Evolutionary conservation across 768 basidiomycete species (phyloP).

Genomic region (Mycena vitilis): DNA sequence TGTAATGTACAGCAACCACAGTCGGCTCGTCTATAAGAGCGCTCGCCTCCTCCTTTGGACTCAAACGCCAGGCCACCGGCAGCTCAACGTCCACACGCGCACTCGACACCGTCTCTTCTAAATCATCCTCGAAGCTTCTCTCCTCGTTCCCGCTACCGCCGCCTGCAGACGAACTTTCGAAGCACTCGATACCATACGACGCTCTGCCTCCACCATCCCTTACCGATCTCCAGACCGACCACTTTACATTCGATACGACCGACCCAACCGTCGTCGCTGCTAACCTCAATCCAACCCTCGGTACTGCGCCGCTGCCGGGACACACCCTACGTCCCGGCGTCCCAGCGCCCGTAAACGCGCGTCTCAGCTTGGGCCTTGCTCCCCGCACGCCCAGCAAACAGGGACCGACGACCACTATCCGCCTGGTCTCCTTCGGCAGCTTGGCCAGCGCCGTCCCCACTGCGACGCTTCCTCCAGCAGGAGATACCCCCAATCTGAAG

Average conservation of each 20-base stretch:
- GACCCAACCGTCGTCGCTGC: conserved; percentile 40
- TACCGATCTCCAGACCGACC: conserved; percentile 54
- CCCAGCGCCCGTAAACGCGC: conserved; percentile 70
- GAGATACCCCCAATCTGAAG: conserved; percentile 69
- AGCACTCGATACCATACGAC: conserved; percentile 57
- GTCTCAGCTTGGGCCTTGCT: conserved; percentile 69
- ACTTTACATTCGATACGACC: conserved; percentile 55
- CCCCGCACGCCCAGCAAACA: conserved; percentile 47
- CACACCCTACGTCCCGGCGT: conserved; percentile 66
- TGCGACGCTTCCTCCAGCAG: conserved; percentile 37
- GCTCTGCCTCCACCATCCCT: conserved; percentile 48
- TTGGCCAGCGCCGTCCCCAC: conserved; percentile 39
- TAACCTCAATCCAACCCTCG: conserved; percentile 44
- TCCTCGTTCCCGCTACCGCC: conserved; percentile 35
- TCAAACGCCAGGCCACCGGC: conserved; percentile 60
- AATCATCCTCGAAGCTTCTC: conserved; percentile 36
- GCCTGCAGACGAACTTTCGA: conserved; percentile 50
- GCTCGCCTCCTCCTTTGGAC: conserved; percentile 79
- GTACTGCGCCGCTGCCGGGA: conserved; percentile 67
- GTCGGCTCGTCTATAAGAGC: conserved; percentile 81
- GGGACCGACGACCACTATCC: conserved; percentile 63
- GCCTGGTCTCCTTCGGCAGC: conserved; percentile 56
- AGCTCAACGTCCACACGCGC: conserved; percentile 34
- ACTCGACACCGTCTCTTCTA: conserved; percentile 37
- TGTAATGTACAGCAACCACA: conserved; percentile 52